A percentile compares a stretch with the other conserved stretches of the same genome.
phyloP scores from a whole-genome alignment of 805 yeast genomes.

The Pichia californica region DNA sequence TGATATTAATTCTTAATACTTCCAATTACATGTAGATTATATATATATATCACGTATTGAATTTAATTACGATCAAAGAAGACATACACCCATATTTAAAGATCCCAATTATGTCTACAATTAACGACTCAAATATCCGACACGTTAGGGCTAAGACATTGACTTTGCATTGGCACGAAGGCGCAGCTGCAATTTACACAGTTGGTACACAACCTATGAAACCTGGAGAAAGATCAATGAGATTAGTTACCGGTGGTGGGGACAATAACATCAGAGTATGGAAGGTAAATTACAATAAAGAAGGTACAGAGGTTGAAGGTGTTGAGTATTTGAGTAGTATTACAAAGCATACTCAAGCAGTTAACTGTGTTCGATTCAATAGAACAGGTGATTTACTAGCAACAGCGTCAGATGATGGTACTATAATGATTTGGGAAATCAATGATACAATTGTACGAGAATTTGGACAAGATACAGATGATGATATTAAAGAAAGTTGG shows the following conservation, averaged over 20 bases:
- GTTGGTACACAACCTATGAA: conserved; percentile 51
- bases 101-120: too few relatives aligned
- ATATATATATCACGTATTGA: too few relatives aligned
- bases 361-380: conserved; percentile 80
- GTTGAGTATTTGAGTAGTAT: conserved; percentile 78
- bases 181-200: conserved; percentile 66
- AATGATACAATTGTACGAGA: conserved; percentile 50
- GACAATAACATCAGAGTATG: conserved; percentile 75
- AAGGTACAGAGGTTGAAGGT: conserved; percentile 23
- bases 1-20: too few relatives aligned
- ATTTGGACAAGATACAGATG: conserved; percentile 50
- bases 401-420: conserved; percentile 94
- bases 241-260: conserved; percentile 90
- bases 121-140: background rate
- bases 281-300: conserved; percentile 23
- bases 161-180: conserved; percentile 69
- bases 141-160: conserved; percentile 37
- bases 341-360: conserved; percentile 88
- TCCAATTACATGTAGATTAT: too few relatives aligned
- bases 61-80: too few relatives aligned
- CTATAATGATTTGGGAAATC: conserved; percentile 71
- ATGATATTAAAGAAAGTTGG: conserved; percentile 72
- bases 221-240: conserved; percentile 23
- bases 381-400: conserved; percentile 68
- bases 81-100: too few relatives aligned